A percentile compares a stretch with the other conserved stretches of the same genome.
phyloP scores from a whole-genome alignment of 768 basidiomycete species.

The Trametes coccinea region DNA sequence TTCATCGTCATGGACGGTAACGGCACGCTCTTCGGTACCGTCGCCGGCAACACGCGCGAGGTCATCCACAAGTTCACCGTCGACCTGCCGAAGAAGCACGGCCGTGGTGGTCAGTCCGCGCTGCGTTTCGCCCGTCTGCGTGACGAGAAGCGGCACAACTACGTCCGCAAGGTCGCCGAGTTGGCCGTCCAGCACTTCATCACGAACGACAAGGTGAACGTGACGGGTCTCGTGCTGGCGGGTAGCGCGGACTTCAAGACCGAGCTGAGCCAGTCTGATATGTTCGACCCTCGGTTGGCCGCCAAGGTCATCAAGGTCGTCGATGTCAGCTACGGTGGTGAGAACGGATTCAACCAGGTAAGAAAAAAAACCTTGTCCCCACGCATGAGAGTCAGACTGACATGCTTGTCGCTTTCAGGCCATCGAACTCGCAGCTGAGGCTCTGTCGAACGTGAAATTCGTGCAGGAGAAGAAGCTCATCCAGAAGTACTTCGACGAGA shows the following conservation, averaged over 20 bases:
- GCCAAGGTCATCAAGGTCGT: constrained; percentile 97
- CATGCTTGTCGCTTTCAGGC: constrained; percentile 50
- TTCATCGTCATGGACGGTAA: constrained; percentile 99
- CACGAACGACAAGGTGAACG: constrained; percentile 97
- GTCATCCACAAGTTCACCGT: constrained; percentile 98
- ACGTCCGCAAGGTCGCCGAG: constrained; percentile 98
- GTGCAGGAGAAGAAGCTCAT: constrained; percentile 99
- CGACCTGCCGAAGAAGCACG: constrained; percentile 99
- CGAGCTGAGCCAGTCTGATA: constrained; percentile 92
- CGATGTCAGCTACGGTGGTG: constrained; percentile 97
- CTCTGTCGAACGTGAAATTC: constrained; percentile 97
- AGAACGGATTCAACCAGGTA: constrained; percentile 99
- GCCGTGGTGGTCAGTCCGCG: constrained; percentile 99
- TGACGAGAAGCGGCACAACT: constrained; percentile 99
- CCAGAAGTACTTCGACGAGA: constrained; percentile 98
- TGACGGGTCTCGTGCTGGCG: constrained; percentile 92
- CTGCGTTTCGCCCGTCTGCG: constrained; percentile 99
- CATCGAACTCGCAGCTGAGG: constrained; percentile 95
- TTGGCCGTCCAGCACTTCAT: constrained; percentile 97
- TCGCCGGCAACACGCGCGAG: constrained; percentile 96
- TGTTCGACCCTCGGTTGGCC: constrained; percentile 87
- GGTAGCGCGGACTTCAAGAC: constrained; percentile 99
- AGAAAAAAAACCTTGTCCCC: constrained; percentile 16
- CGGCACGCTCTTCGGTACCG: constrained; percentile 92
- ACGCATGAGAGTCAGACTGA: background rate